Conservation (phyloP, 2,329 filamentous ascomycete genomes). For the Trichoderma guizhouense region DNA sequence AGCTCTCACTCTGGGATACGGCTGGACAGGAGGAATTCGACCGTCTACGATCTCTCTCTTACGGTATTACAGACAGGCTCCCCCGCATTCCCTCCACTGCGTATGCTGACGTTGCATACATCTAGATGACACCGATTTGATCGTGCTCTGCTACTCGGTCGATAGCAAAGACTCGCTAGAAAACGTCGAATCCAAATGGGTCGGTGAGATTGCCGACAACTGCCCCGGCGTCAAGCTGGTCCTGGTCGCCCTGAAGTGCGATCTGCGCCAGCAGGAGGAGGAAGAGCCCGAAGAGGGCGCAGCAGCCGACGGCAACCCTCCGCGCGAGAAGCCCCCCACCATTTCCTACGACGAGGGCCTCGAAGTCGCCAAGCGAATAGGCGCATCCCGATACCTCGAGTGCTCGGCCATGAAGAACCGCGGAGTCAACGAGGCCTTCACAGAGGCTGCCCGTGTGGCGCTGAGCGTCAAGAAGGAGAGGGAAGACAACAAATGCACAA, state of each 20-base stretch:
- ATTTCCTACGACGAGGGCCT: conserved; percentile 91
- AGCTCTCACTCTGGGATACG: conserved; percentile 96
- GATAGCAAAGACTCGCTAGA: conserved; percentile 95
- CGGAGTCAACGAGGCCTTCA: conserved; percentile 97
- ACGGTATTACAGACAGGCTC: conserved; percentile 53
- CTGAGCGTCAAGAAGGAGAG: conserved; percentile 67
- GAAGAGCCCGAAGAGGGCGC: conserved; percentile 62
- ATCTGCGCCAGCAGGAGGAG: conserved; percentile 78
- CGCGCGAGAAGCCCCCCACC: conserved; percentile 62
- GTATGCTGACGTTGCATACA: conserved; percentile 5
- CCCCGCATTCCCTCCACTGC: conserved; percentile 4
- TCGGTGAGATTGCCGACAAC: conserved; percentile 96
- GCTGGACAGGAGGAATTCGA: conserved; percentile 99
- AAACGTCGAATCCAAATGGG: conserved; percentile 98
- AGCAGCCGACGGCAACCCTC: conserved; percentile 29
- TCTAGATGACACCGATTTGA: conserved; percentile 82
- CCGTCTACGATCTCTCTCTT: conserved; percentile 87
- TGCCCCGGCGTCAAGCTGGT: conserved; percentile 94
- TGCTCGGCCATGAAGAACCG: conserved; percentile 98
- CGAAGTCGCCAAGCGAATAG: conserved; percentile 86
- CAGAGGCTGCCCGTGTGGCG: conserved; percentile 92
- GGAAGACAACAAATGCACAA: conserved; percentile 57
- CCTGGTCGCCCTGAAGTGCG: conserved; percentile 93
- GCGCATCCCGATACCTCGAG: conserved; percentile 91
- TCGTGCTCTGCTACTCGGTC: conserved; percentile 98